A percentile compares a stretch with the other conserved stretches of the same genome.
These are phyloP conservation scores for Aspergillus costaricaensis DNA, from an alignment of 2,329 filamentous ascomycete genomes.

Conservation along the genomic window DNA sequence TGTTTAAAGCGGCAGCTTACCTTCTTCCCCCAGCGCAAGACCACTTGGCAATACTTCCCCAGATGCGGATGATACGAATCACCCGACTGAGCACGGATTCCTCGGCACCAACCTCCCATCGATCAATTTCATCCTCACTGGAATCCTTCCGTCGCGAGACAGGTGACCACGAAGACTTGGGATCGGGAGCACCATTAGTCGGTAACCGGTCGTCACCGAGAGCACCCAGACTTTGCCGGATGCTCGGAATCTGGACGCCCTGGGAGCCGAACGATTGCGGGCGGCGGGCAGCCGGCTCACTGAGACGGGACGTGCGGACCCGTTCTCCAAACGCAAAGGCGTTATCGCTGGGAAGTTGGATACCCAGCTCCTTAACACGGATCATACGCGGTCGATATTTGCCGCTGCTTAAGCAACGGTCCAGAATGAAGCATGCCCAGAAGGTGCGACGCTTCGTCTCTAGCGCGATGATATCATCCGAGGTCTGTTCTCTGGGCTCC, in stretches of 20 bases:
- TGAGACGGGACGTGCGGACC: slow-evolving; percentile 53
- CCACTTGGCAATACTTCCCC: slow-evolving; percentile 59
- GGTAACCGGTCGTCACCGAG: slow-evolving; percentile 43
- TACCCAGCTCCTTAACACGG: slow-evolving; percentile 51
- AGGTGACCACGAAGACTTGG: slow-evolving; percentile 41
- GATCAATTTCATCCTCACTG: slow-evolving; percentile 47
- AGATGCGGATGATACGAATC: slow-evolving; percentile 57
- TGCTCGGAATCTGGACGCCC: slow-evolving; percentile 45
- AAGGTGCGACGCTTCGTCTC: slow-evolving; percentile 59
- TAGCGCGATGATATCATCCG: slow-evolving; percentile 54
- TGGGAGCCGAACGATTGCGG: slow-evolving; percentile 45
- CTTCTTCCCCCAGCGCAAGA: slow-evolving; percentile 56
- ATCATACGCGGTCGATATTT: slow-evolving; percentile 58
- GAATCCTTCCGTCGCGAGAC: slow-evolving; percentile 42
- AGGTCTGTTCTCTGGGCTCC: slow-evolving; percentile 40
- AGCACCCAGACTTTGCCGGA: slow-evolving; percentile 43
- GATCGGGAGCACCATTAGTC: slow-evolving; percentile 34
- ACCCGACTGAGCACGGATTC: slow-evolving; percentile 58
- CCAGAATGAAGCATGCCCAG: slow-evolving; percentile 61
- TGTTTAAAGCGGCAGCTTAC: slow-evolving; percentile 33
- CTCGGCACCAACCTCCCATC: slow-evolving; percentile 55
- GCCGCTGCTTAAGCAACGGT: slow-evolving; percentile 57
- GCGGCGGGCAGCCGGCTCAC: slow-evolving; percentile 44
- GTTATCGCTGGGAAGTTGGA: slow-evolving; percentile 58
- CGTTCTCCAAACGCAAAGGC: slow-evolving; percentile 59